phyloP scores from a whole-genome alignment of 2,329 filamentous ascomycete species.

The Xylariales sp. region DNA sequence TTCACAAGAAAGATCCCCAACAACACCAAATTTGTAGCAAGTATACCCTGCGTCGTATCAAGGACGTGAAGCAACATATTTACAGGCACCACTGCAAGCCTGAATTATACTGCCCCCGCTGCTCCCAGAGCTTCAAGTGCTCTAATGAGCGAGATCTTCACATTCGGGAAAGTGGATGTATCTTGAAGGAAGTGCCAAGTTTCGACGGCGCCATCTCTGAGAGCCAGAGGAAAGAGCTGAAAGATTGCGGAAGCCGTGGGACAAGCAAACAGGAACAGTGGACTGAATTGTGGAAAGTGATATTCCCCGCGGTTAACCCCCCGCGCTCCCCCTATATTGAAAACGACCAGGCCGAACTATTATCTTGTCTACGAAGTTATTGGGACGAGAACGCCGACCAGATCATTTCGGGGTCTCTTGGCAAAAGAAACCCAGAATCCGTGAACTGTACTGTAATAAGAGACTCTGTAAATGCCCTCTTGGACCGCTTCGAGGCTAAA shows the following conservation, averaged over 20 bases:
- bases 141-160: too few species aligned
- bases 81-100: too few species aligned
- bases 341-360: constrained; percentile 6
- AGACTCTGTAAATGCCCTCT: neutral
- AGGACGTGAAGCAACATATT: too few species aligned
- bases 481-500: constrained; percentile 17
- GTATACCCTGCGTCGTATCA: too few species aligned
- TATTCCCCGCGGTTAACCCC: constrained; percentile 15
- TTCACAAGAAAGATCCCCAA: too few species aligned
- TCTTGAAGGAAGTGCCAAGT: neutral
- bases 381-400: constrained; percentile 19
- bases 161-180: too few species aligned
- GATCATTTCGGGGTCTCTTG: constrained; percentile 10
- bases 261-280: constrained; percentile 22
- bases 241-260: constrained; percentile 16
- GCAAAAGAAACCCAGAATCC: neutral
- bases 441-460: neutral
- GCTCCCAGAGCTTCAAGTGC: too few species aligned
- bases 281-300: constrained; percentile 20
- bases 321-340: constrained; percentile 22
- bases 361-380: constrained; percentile 15
- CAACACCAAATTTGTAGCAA: too few species aligned
- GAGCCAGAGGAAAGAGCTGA: constrained; percentile 15
- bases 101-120: too few species aligned
- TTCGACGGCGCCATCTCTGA: constrained; percentile 18